Conservation (phyloP, 2,329 filamentous ascomycete species). For the Ceratocystis papillata region DNA sequence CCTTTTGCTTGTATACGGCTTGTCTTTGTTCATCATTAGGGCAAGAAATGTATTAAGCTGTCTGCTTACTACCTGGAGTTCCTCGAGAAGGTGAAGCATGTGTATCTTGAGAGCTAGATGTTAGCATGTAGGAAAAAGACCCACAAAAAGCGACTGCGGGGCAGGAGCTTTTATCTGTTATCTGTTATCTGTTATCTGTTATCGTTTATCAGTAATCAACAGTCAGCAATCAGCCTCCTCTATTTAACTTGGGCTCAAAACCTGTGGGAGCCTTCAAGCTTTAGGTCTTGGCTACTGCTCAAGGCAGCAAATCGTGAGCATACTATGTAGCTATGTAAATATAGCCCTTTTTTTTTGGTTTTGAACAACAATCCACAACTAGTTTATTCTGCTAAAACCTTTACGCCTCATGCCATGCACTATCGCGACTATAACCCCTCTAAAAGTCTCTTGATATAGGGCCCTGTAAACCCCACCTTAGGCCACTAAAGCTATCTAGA, state of each 20-base stretch:
- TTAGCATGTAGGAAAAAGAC: background rate
- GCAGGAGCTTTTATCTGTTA: conserved; percentile 6
- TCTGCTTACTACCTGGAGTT: background rate
- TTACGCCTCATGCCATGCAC: no score
- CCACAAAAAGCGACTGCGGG: conserved; percentile 1
- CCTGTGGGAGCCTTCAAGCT: background rate
- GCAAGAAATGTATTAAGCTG: background rate
- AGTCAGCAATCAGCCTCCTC: background rate
- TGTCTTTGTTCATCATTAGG: background rate
- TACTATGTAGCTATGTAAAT: no score
- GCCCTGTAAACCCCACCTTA: no score
- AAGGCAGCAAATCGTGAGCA: no score
- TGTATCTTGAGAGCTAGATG: background rate
- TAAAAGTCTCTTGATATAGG: no score
- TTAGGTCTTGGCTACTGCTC: no score
- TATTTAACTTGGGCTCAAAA: background rate
- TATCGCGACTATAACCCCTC: no score
- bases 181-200: background rate
- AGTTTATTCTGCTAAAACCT: no score
- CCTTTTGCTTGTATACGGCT: background rate
- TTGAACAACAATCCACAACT: no score
- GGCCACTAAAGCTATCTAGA: no score
- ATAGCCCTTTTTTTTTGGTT: no score
- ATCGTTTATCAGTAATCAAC: background rate
- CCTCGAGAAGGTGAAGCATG: background rate